These are phyloP conservation scores for Thraustochytrium striatum DNA, from an alignment of 352 stramenopile species.

Conservation along the genomic window DNA sequence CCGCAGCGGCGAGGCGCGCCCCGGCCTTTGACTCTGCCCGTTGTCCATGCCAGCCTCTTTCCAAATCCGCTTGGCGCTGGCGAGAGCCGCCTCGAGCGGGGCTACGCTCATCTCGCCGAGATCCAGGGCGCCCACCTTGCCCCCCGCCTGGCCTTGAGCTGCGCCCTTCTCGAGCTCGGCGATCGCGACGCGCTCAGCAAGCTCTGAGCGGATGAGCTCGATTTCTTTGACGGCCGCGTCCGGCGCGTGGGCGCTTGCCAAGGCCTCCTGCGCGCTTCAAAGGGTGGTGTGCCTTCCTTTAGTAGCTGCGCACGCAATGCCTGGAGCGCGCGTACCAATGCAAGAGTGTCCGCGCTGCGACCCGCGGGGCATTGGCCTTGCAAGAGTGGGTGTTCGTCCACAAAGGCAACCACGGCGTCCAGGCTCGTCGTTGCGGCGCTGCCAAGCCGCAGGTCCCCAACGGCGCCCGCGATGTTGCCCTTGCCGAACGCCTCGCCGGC, in stretches of 20 bases:
- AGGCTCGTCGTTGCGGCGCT: not conserved
- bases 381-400: not conserved
- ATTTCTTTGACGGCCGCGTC: not conserved
- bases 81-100: not conserved
- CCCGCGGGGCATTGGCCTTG: not conserved
- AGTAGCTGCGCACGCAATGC: not conserved
- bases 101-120: not conserved
- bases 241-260: not conserved
- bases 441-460: not conserved
- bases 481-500: not conserved
- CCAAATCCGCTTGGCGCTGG: not conserved
- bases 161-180: not conserved
- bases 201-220: not conserved
- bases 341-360: not conserved
- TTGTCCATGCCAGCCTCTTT: not conserved
- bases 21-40: not conserved
- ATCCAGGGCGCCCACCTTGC: not conserved
- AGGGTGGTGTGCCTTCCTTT: not conserved
- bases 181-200: not conserved
- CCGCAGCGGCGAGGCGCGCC: not conserved
- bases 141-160: not conserved
- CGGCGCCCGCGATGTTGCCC: not conserved
- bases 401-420: not conserved
- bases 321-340: not conserved
- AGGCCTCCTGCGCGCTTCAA: constrained; percentile 1